phyloP scores from a whole-genome alignment of 1,284 basidiomycete species.

The Cystobasidium sp. region DNA sequence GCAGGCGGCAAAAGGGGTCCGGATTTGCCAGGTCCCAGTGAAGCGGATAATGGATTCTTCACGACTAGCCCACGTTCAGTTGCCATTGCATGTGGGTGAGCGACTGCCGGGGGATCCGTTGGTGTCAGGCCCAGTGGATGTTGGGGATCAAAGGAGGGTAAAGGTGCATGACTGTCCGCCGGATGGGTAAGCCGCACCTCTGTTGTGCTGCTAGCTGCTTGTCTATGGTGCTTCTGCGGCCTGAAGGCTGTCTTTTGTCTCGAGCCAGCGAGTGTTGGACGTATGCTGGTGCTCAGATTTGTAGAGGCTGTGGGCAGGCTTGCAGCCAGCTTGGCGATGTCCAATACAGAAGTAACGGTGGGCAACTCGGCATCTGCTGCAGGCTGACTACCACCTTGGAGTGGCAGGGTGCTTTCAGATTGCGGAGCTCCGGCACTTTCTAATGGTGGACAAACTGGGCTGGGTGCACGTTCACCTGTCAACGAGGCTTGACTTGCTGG shows the following conservation, averaged over 20 bases:
- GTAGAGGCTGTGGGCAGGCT: neutral
- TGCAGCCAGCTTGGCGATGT: slow-evolving; percentile 11
- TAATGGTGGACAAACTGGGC: too few species aligned
- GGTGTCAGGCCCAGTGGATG: too few species aligned
- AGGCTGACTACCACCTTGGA: too few species aligned
- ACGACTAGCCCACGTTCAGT: too few species aligned
- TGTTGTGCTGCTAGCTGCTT: neutral
- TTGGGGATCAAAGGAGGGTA: too few species aligned
- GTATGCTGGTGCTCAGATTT: neutral
- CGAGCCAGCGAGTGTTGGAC: neutral
- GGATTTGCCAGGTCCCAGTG: neutral
- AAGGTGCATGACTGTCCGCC: neutral
- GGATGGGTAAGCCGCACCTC: neutral
- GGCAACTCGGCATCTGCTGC: neutral
- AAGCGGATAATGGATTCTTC: neutral
- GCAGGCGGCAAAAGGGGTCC: neutral
- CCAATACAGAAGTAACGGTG: neutral
- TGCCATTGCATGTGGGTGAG: too few species aligned
- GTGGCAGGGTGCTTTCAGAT: too few species aligned
- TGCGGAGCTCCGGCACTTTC: too few species aligned
- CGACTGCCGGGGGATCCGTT: too few species aligned
- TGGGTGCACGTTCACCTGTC: too few species aligned
- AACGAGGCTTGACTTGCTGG: too few species aligned
- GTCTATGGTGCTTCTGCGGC: slow-evolving; percentile 8
- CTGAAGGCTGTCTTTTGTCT: slow-evolving; percentile 16